phyloP scores from a whole-genome alignment of 352 stramenopile species.

The Phytophthora kernoviae region DNA sequence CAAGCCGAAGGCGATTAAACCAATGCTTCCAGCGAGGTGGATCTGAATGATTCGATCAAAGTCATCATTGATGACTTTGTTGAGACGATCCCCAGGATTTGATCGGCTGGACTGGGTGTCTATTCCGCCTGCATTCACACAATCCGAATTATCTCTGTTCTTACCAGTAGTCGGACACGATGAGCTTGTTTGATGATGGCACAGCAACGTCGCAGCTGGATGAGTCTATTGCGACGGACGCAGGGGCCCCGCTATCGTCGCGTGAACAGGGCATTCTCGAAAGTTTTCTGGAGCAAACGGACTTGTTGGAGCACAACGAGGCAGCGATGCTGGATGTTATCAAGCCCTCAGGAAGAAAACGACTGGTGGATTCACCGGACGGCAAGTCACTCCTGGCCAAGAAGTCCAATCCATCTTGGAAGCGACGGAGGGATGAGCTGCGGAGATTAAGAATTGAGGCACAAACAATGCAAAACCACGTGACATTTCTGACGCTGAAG shows the following conservation, averaged over 20 bases:
- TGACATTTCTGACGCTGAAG: constrained; percentile 29
- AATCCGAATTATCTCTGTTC: too few relatives aligned
- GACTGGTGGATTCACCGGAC: neutral
- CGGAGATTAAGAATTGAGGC: constrained; percentile 23
- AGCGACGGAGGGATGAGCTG: constrained; percentile 44
- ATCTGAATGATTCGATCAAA: too few relatives aligned
- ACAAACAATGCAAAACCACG: constrained; percentile 32
- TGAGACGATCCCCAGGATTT: too few relatives aligned
- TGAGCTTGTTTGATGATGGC: constrained; percentile 8
- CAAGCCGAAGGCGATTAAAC: too few relatives aligned
- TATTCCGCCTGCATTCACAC: too few relatives aligned
- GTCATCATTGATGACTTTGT: too few relatives aligned
- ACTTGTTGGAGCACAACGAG: constrained; percentile 5
- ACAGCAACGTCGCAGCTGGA: constrained; percentile 9
- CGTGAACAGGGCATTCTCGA: constrained; percentile 16
- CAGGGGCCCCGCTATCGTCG: neutral
- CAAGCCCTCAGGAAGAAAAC: neutral
- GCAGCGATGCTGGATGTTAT: neutral
- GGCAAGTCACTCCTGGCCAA: neutral
- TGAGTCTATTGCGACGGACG: neutral
- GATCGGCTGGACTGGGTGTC: too few relatives aligned
- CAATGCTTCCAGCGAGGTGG: too few relatives aligned
- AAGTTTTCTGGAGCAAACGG: constrained; percentile 7
- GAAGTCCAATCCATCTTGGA: constrained; percentile 37
- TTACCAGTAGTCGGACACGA: neutral